Percentiles rank a stretch among this genome's conserved stretches.
Evolutionary conservation across 345 rosid genomes (phyloP).

Genomic region (Eucalyptus marginata): DNA sequence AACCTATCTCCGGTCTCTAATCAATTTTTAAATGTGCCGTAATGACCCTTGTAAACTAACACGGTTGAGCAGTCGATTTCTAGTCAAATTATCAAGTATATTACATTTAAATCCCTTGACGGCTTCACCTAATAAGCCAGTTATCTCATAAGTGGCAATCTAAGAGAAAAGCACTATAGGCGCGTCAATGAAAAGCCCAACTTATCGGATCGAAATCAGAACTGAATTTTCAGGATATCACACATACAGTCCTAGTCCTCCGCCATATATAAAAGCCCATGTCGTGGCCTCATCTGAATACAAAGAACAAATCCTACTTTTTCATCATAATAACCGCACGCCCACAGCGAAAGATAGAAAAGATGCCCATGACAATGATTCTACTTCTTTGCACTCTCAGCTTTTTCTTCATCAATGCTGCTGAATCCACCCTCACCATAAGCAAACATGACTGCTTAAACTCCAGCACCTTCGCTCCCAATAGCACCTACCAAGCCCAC

Average conservation of each 20-base stretch:
- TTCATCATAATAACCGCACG: not conserved
- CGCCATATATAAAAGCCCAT: not conserved
- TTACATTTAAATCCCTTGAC: too few relatives aligned
- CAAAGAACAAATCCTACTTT: not conserved
- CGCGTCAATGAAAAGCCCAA: too few relatives aligned
- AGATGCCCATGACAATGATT: not conserved
- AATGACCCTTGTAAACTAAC: too few relatives aligned
- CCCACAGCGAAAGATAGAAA: not conserved
- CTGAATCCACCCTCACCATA: not conserved
- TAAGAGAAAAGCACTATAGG: too few relatives aligned
- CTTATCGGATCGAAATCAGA: too few relatives aligned
- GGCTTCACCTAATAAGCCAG: too few relatives aligned
- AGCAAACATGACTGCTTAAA: not conserved
- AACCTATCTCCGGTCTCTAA: too few relatives aligned
- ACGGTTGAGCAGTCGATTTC: too few relatives aligned
- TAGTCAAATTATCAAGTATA: too few relatives aligned
- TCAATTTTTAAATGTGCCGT: too few relatives aligned
- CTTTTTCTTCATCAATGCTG: not conserved
- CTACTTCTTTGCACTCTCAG: not conserved
- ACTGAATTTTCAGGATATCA: too few relatives aligned
- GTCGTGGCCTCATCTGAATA: not conserved
- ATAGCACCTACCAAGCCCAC: not conserved
- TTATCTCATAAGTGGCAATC: too few relatives aligned
- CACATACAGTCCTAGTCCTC: not conserved
- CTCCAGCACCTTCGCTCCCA: not conserved